Conservation (phyloP, 2,329 filamentous ascomycete species). For the Monascus ruber region DNA sequence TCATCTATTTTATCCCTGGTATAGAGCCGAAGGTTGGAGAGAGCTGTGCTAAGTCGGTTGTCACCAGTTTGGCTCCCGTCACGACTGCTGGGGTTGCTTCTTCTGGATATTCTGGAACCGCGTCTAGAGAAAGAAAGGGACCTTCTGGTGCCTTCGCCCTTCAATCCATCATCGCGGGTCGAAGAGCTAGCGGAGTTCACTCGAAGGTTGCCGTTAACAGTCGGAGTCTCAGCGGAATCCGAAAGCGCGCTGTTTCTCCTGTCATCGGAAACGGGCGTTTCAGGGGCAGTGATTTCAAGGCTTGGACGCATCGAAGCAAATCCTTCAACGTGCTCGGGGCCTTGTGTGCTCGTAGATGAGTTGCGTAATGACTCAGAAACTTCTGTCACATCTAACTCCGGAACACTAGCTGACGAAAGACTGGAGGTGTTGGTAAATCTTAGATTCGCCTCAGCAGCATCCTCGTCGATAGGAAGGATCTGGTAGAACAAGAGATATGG, state of each 20-base stretch:
- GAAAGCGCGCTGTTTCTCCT: slow-evolving; percentile 19
- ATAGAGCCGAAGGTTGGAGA: slow-evolving; percentile 21
- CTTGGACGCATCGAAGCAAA: slow-evolving; percentile 22
- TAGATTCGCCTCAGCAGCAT: slow-evolving; percentile 29
- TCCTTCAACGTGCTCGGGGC: slow-evolving; percentile 12
- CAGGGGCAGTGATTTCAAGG: slow-evolving; percentile 24
- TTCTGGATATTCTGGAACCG: slow-evolving; percentile 15
- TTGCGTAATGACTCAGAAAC: slow-evolving; percentile 9
- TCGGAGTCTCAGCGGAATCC: slow-evolving; percentile 7
- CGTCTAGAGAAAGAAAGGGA: slow-evolving; percentile 18
- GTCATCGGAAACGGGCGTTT: slow-evolving; percentile 10
- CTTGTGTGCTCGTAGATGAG: slow-evolving; percentile 7
- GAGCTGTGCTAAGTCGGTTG: slow-evolving; percentile 22
- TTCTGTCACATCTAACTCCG: slow-evolving; percentile 10
- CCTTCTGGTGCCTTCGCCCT: slow-evolving; percentile 6
- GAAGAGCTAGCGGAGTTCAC: slow-evolving; percentile 14
- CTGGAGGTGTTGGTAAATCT: slow-evolving; percentile 24
- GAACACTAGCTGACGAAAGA: slow-evolving; percentile 13
- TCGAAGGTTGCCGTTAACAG: slow-evolving; percentile 5
- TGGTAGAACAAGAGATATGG: slow-evolving; percentile 95
- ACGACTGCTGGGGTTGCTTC: slow-evolving; percentile 24
- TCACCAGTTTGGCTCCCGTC: slow-evolving; percentile 25
- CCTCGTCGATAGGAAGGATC: slow-evolving; percentile 73
- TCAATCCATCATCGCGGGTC: slow-evolving; percentile 13
- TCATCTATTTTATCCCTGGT: slow-evolving; percentile 19